A percentile compares a stretch with the other conserved stretches of the same genome.
phyloP scores from a whole-genome alignment of 768 basidiomycete species.

The Boletus barrowsii region DNA sequence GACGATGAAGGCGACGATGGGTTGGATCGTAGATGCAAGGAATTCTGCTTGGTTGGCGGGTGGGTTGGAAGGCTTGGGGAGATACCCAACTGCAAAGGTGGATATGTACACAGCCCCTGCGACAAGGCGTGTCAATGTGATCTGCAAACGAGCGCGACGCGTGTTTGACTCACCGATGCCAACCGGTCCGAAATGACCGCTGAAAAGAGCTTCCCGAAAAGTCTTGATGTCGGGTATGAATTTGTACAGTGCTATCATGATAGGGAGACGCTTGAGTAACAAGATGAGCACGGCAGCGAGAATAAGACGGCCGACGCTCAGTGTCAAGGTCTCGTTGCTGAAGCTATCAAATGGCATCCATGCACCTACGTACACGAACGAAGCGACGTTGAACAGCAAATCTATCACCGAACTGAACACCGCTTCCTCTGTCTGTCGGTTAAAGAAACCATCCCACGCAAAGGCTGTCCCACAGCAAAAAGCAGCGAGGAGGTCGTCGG shows the following conservation, averaged over 20 bases:
- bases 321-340: conserved; percentile 56
- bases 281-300: conserved; percentile 83
- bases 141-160: not conserved
- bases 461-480: conserved; percentile 96
- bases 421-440: conserved; percentile 89
- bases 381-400: conserved; percentile 91
- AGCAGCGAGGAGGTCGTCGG: conserved; percentile 91
- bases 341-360: conserved; percentile 94
- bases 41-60: conserved; percentile 59
- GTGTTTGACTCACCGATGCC: conserved; percentile 53
- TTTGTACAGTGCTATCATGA: conserved; percentile 79
- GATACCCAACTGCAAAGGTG: conserved; percentile 66
- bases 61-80: conserved; percentile 45
- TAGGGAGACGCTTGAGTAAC: conserved; percentile 76
- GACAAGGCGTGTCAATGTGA: conserved; percentile 1
- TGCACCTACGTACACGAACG: conserved; percentile 94
- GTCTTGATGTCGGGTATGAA: conserved; percentile 98
- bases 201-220: conserved; percentile 88
- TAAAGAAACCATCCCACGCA: conserved; percentile 95
- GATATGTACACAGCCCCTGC: conserved; percentile 90
- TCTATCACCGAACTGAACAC: conserved; percentile 97
- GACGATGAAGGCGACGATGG: conserved; percentile 94
- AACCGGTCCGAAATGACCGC: conserved; percentile 92
- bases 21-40: conserved; percentile 77
- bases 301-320: conserved; percentile 82